Percentiles rank a stretch among this genome's conserved stretches.
Evolutionary conservation across 805 yeast species (phyloP).

Genomic region (Myxozyma kluyveri): DNA sequence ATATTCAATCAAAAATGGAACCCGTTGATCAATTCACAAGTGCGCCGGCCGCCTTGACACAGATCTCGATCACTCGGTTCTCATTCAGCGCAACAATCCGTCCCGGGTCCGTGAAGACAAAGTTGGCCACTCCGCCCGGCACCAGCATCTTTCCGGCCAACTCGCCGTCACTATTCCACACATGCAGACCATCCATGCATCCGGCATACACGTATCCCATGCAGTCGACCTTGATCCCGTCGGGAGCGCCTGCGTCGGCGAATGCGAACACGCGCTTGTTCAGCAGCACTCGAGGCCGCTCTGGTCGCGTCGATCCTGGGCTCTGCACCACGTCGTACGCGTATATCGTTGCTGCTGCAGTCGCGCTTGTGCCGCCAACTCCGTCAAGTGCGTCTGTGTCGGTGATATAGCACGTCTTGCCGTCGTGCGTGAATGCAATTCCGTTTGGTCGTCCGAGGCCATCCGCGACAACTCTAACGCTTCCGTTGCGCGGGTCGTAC

Average conservation of each 20-base stretch:
- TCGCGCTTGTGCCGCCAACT: constrained; percentile 16
- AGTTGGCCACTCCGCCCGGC: constrained; percentile 35
- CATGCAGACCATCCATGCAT: constrained; percentile 35
- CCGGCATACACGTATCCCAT: constrained; percentile 36
- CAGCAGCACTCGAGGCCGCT: constrained; percentile 23
- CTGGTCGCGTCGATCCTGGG: constrained; percentile 5
- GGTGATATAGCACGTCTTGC: constrained; percentile 50
- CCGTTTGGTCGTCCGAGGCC: constrained; percentile 66
- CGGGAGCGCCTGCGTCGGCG: constrained; percentile 34
- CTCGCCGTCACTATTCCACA: constrained; percentile 34
- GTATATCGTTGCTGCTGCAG: constrained; percentile 32
- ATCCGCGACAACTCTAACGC: constrained; percentile 39
- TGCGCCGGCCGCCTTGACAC: constrained; percentile 27
- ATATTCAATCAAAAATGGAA: too few relatives aligned
- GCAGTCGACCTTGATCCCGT: constrained; percentile 35
- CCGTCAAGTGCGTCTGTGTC: constrained; percentile 38
- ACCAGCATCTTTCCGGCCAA: constrained; percentile 33
- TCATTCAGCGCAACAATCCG: constrained; percentile 32
- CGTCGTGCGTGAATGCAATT: constrained; percentile 50
- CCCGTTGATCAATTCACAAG: too few relatives aligned
- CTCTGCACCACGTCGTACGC: constrained; percentile 33
- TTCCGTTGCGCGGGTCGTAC: constrained; percentile 37
- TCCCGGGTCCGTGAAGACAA: constrained; percentile 34
- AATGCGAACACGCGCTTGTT: constrained; percentile 35
- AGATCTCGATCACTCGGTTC: constrained; percentile 27